Base-by-base conservation (phyloP, 345 rosid genomes). In the Brassica cretica region DNA sequence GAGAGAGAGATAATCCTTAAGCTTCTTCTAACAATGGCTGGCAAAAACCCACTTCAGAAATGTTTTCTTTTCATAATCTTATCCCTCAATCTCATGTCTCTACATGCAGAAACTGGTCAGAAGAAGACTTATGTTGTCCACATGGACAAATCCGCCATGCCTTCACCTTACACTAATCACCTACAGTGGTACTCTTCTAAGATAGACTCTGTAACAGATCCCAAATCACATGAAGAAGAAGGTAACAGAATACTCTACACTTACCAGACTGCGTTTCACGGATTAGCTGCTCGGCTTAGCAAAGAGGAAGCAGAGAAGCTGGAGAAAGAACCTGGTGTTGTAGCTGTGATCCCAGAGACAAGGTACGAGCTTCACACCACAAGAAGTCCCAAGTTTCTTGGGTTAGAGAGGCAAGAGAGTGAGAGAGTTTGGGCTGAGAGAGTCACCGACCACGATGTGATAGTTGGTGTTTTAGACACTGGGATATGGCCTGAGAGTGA, bases 121-220 rank as follows among this genome's bases (percentile, higher is more conserved):
- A 91, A 82, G 86, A 88, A 83, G 71, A 92, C 94, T 76, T 94
- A 86, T 77, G 84, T 94, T 14, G 81, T 94, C 70, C 98, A 94
- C 16, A 92, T 94, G 96, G 97, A 94, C 66, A 94, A 81, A 80
- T 81, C 87, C 27, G 90, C 93, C 9, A 92, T 81, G 94, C 98
- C 98, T 8, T 82, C 39, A 24, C 76, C 90, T 30, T 87, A 85
- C 78, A 74, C 87, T 35, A 33, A 33, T 46, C 93, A 89, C 76
- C 81, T 85, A 1, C 84, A 94, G 32, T 94, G 98, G 98, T 94
- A 90, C 85, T 79, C 90, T 9, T 89, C 93, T 1, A 90, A 83
- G 73, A 73, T 94, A 33, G 68, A 83, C 66, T 87, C 94, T 14
- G 87, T 85, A 7, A 73, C 82, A 14, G 62, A 78, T 49, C 66